A percentile compares a stretch with the other conserved stretches of the same genome.
Evolutionary conservation across 768 basidiomycete species (phyloP).

Genomic region (Trametes coccinea): DNA sequence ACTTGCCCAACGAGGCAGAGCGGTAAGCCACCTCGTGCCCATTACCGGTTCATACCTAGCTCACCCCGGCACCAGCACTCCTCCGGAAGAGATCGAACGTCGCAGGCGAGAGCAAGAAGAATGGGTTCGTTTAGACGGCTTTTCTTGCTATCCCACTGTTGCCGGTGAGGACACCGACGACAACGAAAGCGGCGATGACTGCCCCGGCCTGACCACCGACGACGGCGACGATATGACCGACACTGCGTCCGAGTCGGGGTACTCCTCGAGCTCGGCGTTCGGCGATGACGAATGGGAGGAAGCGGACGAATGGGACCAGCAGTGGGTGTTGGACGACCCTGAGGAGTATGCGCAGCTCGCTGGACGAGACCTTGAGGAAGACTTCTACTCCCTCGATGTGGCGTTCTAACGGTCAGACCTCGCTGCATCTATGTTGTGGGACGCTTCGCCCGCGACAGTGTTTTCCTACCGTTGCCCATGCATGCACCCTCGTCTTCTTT

Average conservation of each 20-base stretch:
- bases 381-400: background rate
- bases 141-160: too few species aligned
- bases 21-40: background rate
- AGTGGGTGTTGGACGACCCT: background rate
- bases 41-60: too few species aligned
- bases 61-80: background rate
- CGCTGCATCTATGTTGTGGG: too few species aligned
- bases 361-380: background rate
- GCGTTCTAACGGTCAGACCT: background rate
- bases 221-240: background rate
- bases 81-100: background rate
- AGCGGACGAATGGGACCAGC: too few species aligned
- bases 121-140: too few species aligned
- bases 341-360: background rate
- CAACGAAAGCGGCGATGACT: background rate
- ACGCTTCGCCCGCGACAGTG: too few species aligned
- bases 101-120: too few species aligned
- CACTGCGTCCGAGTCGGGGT: background rate
- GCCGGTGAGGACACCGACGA: background rate
- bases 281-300: background rate
- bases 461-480: too few species aligned
- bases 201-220: background rate
- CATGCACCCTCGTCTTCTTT: too few species aligned
- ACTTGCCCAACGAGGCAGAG: background rate
- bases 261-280: background rate